A percentile compares a stretch with the other conserved stretches of the same genome.
Evolutionary conservation across 306 rosid genomes (phyloP).

Genomic region (Malus domestica): DNA sequence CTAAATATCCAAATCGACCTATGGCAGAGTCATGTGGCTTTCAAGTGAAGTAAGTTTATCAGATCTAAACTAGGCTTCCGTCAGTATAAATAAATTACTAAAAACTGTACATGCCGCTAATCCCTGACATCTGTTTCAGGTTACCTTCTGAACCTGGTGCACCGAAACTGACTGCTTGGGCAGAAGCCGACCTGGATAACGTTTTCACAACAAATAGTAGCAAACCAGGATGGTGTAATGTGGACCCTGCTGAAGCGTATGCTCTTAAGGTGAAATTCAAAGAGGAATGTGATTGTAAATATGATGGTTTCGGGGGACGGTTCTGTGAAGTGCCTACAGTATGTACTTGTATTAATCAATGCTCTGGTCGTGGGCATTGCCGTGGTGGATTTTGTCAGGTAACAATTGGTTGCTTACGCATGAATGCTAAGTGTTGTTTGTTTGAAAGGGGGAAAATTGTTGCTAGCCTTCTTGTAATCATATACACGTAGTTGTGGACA

Average conservation of each 20-base stretch:
- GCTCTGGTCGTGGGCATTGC: conserved; percentile 80
- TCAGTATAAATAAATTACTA: conserved; percentile 6
- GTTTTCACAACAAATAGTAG: conserved; percentile 70
- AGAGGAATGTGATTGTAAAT: conserved; percentile 86
- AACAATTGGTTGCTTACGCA: conserved; percentile 12
- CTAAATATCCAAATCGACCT: conserved; percentile 91
- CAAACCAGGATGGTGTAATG: conserved; percentile 89
- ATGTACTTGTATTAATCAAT: conserved; percentile 81
- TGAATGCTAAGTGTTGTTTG: conserved; percentile 12
- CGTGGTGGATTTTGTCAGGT: conserved; percentile 95
- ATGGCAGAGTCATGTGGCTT: conserved; percentile 93
- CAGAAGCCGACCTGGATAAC: conserved; percentile 58
- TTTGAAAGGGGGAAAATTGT: conserved; percentile 2
- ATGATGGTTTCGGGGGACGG: conserved; percentile 64
- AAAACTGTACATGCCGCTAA: conserved; percentile 11
- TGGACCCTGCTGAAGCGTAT: conserved; percentile 79
- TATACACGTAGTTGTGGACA: background rate
- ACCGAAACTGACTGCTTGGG: conserved; percentile 59
- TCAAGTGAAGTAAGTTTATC: conserved; percentile 53
- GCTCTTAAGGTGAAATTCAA: conserved; percentile 61
- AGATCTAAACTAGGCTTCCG: conserved; percentile 12
- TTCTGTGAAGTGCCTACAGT: conserved; percentile 76
- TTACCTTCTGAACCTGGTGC: conserved; percentile 57
- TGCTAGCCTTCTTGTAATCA: background rate
- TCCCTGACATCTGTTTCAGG: conserved; percentile 39